Evolutionary conservation across 305 asterid species (phyloP).

Genomic region (Plantago lanceolata): DNA sequence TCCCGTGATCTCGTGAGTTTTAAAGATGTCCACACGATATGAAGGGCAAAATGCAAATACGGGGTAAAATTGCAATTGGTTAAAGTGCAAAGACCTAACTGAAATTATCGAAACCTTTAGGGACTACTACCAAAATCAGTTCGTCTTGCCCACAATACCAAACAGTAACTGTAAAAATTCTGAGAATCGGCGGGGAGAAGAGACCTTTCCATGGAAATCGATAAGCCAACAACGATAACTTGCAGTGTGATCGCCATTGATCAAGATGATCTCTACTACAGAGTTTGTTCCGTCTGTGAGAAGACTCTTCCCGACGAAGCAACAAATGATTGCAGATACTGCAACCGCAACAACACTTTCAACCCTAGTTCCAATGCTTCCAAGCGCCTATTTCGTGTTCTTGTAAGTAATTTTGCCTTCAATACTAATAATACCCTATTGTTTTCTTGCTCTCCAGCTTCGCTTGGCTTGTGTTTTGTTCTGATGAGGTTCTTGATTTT

Average conservation of each 20-base stretch:
- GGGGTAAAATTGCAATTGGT: too few species aligned
- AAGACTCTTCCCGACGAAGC: conserved; percentile 47
- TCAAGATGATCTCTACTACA: conserved; percentile 47
- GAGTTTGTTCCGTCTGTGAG: conserved; percentile 69
- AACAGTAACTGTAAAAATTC: too few species aligned
- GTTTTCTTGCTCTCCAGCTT: neutral
- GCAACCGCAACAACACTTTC: conserved; percentile 36
- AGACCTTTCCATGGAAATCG: conserved; percentile 24
- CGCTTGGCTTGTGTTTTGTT: neutral
- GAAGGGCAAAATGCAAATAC: too few species aligned
- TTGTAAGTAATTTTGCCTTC: conserved; percentile 40
- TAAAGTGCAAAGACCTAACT: too few species aligned
- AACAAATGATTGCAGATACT: conserved; percentile 38
- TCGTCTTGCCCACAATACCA: too few species aligned
- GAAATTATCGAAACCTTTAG: too few species aligned
- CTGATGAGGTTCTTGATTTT: neutral
- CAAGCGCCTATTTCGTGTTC: conserved; percentile 68
- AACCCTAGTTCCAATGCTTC: conserved; percentile 37
- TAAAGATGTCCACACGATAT: too few species aligned
- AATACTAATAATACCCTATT: neutral
- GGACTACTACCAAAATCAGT: too few species aligned
- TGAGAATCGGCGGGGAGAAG: too few species aligned
- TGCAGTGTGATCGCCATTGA: conserved; percentile 66
- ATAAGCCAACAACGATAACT: conserved; percentile 30
- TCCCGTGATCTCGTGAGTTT: too few species aligned